Evolutionary conservation across 2,329 filamentous ascomycete genomes (phyloP).

Genomic region (Xylariaceae sp.): DNA sequence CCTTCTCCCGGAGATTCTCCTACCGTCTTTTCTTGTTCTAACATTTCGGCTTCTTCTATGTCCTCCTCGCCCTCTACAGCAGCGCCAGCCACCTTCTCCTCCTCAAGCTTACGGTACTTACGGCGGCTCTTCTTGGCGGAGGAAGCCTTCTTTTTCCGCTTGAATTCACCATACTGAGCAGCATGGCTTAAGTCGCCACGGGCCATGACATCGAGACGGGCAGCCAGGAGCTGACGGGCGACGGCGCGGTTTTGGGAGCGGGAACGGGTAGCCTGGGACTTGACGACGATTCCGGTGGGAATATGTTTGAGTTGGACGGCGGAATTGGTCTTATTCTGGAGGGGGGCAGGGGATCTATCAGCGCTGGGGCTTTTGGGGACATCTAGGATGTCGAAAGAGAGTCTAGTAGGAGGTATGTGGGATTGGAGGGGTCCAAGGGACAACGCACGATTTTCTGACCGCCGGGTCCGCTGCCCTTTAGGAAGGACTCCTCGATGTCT

Average conservation of each 20-base stretch:
- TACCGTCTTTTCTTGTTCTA: conserved; percentile 5
- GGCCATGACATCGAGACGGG: conserved; percentile 66
- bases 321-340: conserved; percentile 89
- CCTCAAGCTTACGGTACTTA: conserved; percentile 66
- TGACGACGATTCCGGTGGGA: conserved; percentile 88
- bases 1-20: not conserved
- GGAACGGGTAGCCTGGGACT: conserved; percentile 87
- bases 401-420: not conserved
- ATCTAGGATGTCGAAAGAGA: not conserved
- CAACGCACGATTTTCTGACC: conserved; percentile 83
- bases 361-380: not conserved
- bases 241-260: conserved; percentile 82
- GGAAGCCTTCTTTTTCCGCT: conserved; percentile 68
- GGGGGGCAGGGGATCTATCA: not conserved
- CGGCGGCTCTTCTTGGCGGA: conserved; percentile 75
- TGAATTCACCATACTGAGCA: conserved; percentile 58
- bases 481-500: conserved; percentile 78
- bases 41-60: conserved; percentile 6
- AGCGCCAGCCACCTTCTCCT: conserved; percentile 33
- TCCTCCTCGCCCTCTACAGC: conserved; percentile 22
- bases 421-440: not conserved
- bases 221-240: conserved; percentile 72
- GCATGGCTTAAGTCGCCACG: conserved; percentile 68
- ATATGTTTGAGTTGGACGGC: conserved; percentile 90
- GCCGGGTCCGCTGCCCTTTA: conserved; percentile 88